These are phyloP conservation scores for Rossbeevera mucosa DNA, from an alignment of 768 basidiomycete genomes.

Conservation along the genomic window DNA sequence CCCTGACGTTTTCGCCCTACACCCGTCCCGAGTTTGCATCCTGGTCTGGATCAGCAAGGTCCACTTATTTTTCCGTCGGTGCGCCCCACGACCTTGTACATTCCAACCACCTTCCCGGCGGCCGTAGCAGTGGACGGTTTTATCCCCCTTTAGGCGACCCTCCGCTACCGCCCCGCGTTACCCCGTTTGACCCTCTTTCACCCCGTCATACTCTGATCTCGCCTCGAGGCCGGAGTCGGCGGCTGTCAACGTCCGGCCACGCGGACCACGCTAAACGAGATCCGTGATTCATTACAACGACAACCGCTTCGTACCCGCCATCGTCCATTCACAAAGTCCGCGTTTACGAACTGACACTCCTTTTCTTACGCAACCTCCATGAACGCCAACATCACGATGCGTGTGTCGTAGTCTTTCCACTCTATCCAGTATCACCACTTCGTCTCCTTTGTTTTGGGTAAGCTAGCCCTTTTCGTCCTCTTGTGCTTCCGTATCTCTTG, in stretches of 20 bases:
- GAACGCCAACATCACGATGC: constrained; percentile 24
- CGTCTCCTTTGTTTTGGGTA: not conserved
- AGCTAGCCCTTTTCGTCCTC: not conserved
- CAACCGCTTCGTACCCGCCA: not conserved
- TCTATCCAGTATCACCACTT: not conserved
- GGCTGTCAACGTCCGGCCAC: constrained; percentile 13
- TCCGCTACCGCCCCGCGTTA: constrained; percentile 4
- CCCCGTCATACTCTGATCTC: constrained; percentile 15
- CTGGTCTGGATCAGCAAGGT: constrained; percentile 30
- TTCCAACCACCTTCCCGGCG: constrained; percentile 7
- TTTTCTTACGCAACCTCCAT: constrained; percentile 18
- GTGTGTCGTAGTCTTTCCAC: not conserved
- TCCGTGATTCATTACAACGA: constrained; percentile 8
- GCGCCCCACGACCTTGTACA: constrained; percentile 14
- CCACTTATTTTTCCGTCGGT: constrained; percentile 15
- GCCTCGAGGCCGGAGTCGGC: constrained; percentile 15
- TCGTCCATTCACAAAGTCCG: constrained; percentile 2
- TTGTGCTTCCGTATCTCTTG: not conserved
- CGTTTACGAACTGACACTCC: constrained; percentile 16
- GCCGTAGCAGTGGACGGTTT: constrained; percentile 6
- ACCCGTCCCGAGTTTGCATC: constrained; percentile 36
- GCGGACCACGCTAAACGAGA: constrained; percentile 13
- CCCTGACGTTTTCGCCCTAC: constrained; percentile 34
- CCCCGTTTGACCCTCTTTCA: constrained; percentile 12
- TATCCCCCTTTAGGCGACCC: constrained; percentile 14